Evolutionary conservation across 305 asterid species (phyloP).

Genomic region (Striga hermonthica): DNA sequence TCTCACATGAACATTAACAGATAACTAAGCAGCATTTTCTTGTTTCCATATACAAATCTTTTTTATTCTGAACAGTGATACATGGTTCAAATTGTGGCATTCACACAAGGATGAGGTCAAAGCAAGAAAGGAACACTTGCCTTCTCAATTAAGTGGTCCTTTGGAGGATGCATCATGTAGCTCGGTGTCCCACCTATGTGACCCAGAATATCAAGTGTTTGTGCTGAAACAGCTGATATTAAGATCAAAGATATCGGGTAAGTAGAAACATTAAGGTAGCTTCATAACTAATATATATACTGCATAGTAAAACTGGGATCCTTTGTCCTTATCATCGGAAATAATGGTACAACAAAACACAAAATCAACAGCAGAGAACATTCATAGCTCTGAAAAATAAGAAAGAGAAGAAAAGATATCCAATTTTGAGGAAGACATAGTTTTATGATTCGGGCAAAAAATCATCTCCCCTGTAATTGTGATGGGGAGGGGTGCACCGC

Average conservation of each 20-base stretch:
- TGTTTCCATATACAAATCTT: background rate
- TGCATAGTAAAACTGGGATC: too few species aligned
- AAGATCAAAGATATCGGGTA: too few species aligned
- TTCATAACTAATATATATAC: too few species aligned
- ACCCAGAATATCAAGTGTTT: slow-evolving; percentile 35
- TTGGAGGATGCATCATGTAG: slow-evolving; percentile 50
- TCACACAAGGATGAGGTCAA: background rate
- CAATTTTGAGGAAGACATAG: too few species aligned
- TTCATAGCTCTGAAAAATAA: background rate
- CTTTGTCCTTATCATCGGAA: background rate
- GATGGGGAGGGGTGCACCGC: too few species aligned
- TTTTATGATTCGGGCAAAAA: too few species aligned
- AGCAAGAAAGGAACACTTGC: slow-evolving; percentile 36
- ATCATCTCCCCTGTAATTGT: too few species aligned
- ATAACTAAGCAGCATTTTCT: background rate
- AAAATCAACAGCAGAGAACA: background rate
- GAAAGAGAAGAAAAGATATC: background rate
- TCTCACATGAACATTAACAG: background rate
- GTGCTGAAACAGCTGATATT: slow-evolving; percentile 39
- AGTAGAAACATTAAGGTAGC: too few species aligned
- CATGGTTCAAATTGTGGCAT: background rate
- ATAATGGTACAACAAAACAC: slow-evolving; percentile 14
- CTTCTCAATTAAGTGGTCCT: slow-evolving; percentile 64
- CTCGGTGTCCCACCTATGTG: slow-evolving; percentile 46
- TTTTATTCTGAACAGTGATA: background rate